Evolutionary conservation across 495 filamentous ascomycete species (phyloP).

Genomic region (Penicillium cataractarum): DNA sequence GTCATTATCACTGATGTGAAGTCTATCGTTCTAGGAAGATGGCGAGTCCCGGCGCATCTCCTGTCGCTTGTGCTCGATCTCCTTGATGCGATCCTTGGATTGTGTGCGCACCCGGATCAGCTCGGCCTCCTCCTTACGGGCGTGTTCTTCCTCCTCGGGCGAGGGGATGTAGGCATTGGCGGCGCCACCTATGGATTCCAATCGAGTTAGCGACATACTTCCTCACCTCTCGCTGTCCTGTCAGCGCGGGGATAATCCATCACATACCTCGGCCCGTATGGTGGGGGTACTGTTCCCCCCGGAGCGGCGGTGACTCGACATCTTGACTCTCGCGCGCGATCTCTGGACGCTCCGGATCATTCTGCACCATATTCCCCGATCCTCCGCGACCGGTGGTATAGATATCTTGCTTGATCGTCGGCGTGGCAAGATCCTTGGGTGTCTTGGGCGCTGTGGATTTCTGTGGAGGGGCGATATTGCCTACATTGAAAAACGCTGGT

Average conservation of each 20-base stretch:
- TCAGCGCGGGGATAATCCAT: background rate
- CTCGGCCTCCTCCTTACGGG: conserved; percentile 37
- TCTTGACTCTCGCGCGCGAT: conserved; percentile 81
- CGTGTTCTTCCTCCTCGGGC: conserved; percentile 41
- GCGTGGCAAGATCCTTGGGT: conserved; percentile 71
- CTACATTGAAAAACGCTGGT: conserved; percentile 35
- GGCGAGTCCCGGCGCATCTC: conserved; percentile 30
- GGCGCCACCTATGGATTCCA: conserved; percentile 38
- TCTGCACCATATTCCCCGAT: conserved; percentile 75
- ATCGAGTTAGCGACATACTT: conserved; percentile 10
- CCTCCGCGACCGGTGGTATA: conserved; percentile 83
- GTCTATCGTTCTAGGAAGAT: conserved; percentile 9
- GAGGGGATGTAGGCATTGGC: conserved; percentile 50
- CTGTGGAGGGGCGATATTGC: conserved; percentile 72
- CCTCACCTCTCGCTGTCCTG: too few species aligned
- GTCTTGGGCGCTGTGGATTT: conserved; percentile 40
- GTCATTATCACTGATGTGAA: background rate
- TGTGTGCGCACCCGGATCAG: conserved; percentile 42
- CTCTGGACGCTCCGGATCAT: conserved; percentile 63
- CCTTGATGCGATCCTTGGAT: conserved; percentile 44
- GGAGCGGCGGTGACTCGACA: conserved; percentile 62
- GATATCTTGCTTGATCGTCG: conserved; percentile 76
- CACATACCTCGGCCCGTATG: conserved; percentile 51
- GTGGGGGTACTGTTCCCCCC: conserved; percentile 46
- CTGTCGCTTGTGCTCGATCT: conserved; percentile 35